Conservation (phyloP, 1,284 basidiomycete species). For the Mycosarcoma maydis region DNA sequence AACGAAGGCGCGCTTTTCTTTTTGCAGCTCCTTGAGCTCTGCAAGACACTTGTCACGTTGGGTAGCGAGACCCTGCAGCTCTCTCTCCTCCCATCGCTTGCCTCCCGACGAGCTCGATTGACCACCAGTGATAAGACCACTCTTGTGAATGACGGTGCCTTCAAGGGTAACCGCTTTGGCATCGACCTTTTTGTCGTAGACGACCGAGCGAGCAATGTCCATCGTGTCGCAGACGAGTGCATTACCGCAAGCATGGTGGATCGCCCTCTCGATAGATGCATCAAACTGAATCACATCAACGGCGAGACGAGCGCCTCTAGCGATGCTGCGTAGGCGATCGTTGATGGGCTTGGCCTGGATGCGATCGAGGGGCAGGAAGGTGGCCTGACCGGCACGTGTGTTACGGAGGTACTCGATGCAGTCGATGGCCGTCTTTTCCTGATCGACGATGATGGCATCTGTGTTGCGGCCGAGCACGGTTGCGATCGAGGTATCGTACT, state of each 20-base stretch:
- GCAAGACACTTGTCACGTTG: constrained; percentile 75
- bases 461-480: constrained; percentile 95
- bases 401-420: constrained; percentile 97
- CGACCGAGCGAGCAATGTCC: constrained; percentile 87
- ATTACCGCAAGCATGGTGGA: constrained; percentile 95
- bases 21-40: constrained; percentile 83
- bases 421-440: constrained; percentile 94
- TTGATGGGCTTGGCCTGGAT: constrained; percentile 93
- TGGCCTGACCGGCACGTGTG: constrained; percentile 92
- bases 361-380: constrained; percentile 95
- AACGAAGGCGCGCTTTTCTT: constrained; percentile 81
- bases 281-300: constrained; percentile 78
- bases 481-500: constrained; percentile 92
- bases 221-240: constrained; percentile 93
- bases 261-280: constrained; percentile 77
- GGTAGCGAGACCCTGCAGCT: constrained; percentile 82
- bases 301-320: constrained; percentile 88
- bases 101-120: constrained; percentile 72
- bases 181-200: constrained; percentile 92
- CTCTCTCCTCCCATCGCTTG: constrained; percentile 83
- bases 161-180: constrained; percentile 98
- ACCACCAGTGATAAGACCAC: constrained; percentile 95
- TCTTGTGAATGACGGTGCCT: constrained; percentile 96
- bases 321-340: constrained; percentile 91
- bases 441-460: constrained; percentile 94